Percentiles rank a stretch among this genome's conserved stretches.
Conservation (phyloP, 139 green algal genomes). For the Trebouxia sp. region DNA sequence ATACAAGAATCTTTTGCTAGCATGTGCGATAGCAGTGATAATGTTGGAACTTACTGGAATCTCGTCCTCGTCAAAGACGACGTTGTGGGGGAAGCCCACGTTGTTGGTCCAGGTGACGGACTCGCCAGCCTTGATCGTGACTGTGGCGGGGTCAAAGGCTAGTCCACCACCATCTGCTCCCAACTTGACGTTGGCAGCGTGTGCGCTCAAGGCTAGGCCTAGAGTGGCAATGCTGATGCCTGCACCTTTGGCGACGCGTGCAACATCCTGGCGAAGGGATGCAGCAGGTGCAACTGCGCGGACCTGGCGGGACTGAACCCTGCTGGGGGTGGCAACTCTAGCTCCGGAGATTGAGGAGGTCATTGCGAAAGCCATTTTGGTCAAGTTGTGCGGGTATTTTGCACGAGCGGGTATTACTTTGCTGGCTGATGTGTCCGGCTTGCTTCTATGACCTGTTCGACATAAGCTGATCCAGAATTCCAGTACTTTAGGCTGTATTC, state of each 20-base stretch:
- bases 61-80: conserved; percentile 94
- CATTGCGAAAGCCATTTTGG: conserved; percentile 34
- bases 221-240: conserved; percentile 68
- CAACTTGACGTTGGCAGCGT: conserved; percentile 80
- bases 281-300: conserved; percentile 19
- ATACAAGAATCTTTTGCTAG: background rate
- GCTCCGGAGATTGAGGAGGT: conserved; percentile 9
- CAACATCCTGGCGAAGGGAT: conserved; percentile 33
- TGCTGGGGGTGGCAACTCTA: background rate
- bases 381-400: background rate
- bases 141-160: conserved; percentile 65
- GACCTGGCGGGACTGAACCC: background rate
- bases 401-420: background rate
- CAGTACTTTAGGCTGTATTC: conserved; percentile 4
- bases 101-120: conserved; percentile 81
- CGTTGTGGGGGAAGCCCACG: conserved; percentile 81
- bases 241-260: conserved; percentile 35
- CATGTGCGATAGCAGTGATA: background rate
- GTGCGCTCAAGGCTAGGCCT: conserved; percentile 67
- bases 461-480: background rate
- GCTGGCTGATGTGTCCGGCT: background rate
- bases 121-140: conserved; percentile 75
- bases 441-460: background rate
- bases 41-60: conserved; percentile 69
- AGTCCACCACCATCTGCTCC: conserved; percentile 77